Evolutionary conservation across 768 basidiomycete species (phyloP).

Genomic region (Lactarius trivialis): DNA sequence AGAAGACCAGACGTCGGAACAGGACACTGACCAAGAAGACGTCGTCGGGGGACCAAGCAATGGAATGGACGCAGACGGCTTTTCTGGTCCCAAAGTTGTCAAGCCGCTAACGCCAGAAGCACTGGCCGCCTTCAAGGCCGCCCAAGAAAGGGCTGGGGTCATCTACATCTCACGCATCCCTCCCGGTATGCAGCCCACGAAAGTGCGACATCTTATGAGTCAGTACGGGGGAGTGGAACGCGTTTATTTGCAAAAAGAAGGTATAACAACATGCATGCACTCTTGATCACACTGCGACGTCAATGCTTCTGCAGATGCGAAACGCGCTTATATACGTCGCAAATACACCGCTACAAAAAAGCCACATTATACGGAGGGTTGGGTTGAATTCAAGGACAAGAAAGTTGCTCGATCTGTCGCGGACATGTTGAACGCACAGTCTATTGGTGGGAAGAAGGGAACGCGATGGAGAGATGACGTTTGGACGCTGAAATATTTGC

Average conservation of each 20-base stretch:
- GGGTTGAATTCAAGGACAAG: conserved; percentile 98
- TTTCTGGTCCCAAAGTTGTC: conserved; percentile 54
- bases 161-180: conserved; percentile 95
- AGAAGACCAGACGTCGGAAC: background rate
- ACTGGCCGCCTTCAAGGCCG: conserved; percentile 64
- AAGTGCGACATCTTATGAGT: conserved; percentile 90
- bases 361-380: conserved; percentile 89
- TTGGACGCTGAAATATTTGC: conserved; percentile 99
- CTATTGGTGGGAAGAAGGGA: conserved; percentile 91
- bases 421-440: conserved; percentile 91
- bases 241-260: conserved; percentile 92
- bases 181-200: conserved; percentile 95
- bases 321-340: conserved; percentile 75
- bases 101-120: conserved; percentile 73
- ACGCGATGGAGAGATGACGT: conserved; percentile 92
- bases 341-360: conserved; percentile 83
- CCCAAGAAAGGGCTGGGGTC: conserved; percentile 73
- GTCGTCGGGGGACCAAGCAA: conserved; percentile 29
- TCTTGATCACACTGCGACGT: background rate
- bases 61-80: conserved; percentile 55
- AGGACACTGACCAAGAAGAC: conserved; percentile 3
- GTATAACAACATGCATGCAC: conserved; percentile 34
- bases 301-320: conserved; percentile 50
- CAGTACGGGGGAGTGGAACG: conserved; percentile 85
- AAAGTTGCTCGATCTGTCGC: conserved; percentile 83